phyloP scores from a whole-genome alignment of 169 alveolate genomes.

The Plasmodium ovale region DNA sequence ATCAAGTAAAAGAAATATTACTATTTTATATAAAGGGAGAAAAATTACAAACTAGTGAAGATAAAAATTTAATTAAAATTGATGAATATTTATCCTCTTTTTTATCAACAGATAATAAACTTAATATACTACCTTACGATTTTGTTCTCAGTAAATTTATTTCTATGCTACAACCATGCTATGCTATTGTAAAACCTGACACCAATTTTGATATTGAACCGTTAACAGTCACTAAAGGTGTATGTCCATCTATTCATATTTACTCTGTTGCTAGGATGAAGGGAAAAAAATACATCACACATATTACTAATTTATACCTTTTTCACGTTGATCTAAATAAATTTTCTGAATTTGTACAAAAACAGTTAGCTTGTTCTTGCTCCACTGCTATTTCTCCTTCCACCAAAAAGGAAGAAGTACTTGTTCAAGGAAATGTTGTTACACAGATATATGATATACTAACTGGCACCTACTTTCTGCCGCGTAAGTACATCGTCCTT shows the following conservation, averaged over 20 bases:
- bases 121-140: constrained; percentile 12
- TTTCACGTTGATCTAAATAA: constrained; percentile 55
- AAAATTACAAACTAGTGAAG: constrained; percentile 17
- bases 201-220: constrained; percentile 63
- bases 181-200: constrained; percentile 42
- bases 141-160: constrained; percentile 21
- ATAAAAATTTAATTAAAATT: constrained; percentile 1
- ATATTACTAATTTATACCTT: constrained; percentile 48
- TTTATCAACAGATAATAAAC: not conserved
- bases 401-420: constrained; percentile 66
- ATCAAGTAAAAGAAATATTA: constrained; percentile 61
- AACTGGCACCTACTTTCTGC: constrained; percentile 18
- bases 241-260: constrained; percentile 68
- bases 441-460: constrained; percentile 35
- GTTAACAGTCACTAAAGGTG: constrained; percentile 40
- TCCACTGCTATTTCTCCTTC: constrained; percentile 45
- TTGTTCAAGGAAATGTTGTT: constrained; percentile 69
- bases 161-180: constrained; percentile 61
- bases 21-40: constrained; percentile 26
- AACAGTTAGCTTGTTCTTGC: constrained; percentile 70
- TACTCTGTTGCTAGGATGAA: constrained; percentile 70
- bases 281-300: constrained; percentile 69
- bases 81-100: constrained; percentile 14
- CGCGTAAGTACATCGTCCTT: constrained; percentile 36
- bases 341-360: constrained; percentile 51